phyloP scores from a whole-genome alignment of 192 early-diverging fungal species.

The Rhizophagus sp. region DNA sequence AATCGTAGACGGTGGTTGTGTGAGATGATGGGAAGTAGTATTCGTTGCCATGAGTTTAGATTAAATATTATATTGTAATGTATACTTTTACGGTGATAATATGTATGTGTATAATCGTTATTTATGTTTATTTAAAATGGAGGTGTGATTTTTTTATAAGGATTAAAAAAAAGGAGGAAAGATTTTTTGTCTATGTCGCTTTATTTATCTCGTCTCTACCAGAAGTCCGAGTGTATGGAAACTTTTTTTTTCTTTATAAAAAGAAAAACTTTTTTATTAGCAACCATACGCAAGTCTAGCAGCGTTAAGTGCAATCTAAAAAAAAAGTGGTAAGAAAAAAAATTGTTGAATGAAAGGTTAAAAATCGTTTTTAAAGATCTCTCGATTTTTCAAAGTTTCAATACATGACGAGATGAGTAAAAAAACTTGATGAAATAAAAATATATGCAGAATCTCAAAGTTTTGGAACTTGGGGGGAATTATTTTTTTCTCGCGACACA shows the following conservation, averaged over 20 bases:
- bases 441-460: not conserved
- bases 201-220: constrained; percentile 12
- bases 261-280: not conserved
- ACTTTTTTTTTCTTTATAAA: not conserved
- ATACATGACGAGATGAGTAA: not conserved
- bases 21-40: constrained; percentile 22
- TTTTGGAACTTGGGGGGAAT: not conserved
- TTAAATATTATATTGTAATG: not conserved
- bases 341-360: not conserved
- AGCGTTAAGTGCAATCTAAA: not conserved
- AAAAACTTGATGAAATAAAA: not conserved
- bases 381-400: not conserved
- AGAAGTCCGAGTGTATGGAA: constrained; percentile 3
- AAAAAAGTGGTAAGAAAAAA: not conserved
- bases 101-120: not conserved
- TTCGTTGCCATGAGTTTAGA: not conserved
- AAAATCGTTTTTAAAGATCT: not conserved
- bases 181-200: not conserved
- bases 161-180: not conserved
- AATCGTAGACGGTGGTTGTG: not conserved
- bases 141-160: not conserved
- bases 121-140: not conserved
- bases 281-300: not conserved
- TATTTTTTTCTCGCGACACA: not conserved
- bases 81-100: not conserved